Conservation (phyloP, 345 rosid species). For the Gossypioides kirkii region DNA sequence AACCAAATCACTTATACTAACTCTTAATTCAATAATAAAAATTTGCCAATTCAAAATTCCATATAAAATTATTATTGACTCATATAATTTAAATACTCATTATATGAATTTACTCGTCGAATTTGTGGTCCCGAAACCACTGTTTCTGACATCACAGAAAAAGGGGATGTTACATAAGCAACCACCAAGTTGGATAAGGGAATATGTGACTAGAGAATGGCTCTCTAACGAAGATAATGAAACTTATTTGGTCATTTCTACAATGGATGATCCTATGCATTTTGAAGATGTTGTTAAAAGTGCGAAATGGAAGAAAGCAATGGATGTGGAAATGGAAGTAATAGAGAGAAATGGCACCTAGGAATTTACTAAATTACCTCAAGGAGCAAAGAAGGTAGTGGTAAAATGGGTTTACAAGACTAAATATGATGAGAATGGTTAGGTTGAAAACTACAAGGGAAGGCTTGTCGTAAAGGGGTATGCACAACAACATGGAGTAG, state of each 20-base stretch:
- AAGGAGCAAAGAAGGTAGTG: too few species aligned
- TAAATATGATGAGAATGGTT: not conserved
- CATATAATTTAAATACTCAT: too few species aligned
- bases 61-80: too few species aligned
- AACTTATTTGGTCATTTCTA: not conserved
- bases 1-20: too few species aligned
- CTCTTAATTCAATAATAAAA: too few species aligned
- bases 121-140: too few species aligned
- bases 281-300: not conserved
- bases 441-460: not conserved
- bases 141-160: too few species aligned
- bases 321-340: not conserved
- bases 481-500: not conserved
- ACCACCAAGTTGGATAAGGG: not conserved
- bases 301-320: too few species aligned
- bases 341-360: not conserved
- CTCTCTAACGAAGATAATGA: not conserved
- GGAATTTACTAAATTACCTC: not conserved
- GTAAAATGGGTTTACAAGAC: not conserved
- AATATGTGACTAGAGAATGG: not conserved
- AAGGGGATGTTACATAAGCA: too few species aligned
- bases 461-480: not conserved
- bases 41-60: too few species aligned
- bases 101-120: too few species aligned
- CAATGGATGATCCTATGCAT: not conserved